Evolutionary conservation across 2,329 filamentous ascomycete genomes (phyloP), one percentile per base, ranked within the genome.

Genomic region (Sporothrix sp.): DNA sequence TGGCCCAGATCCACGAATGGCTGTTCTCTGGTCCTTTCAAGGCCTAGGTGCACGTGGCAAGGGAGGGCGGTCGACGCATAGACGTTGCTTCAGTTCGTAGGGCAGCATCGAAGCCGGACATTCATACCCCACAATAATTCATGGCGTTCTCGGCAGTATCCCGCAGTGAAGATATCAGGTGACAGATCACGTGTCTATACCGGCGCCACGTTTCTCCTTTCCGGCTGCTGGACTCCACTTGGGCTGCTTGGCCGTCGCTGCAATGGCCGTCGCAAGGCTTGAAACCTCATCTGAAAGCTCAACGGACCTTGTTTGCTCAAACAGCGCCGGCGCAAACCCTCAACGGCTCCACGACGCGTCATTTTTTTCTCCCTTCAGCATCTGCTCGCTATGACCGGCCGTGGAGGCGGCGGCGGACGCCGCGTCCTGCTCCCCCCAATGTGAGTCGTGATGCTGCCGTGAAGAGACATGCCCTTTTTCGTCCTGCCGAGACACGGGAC

Each of bases 371-470:
- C 16, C 23, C 11, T 13, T 5, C 5, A 5, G 27, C 30, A 16
- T 9, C 10, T 23, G 7, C 20, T n/a, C 21, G 37, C 14, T 7
- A 81, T 81, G 77, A 76, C 75, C 59, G 78, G 78, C 62, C 75
- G 78, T 61, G 75, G 74, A 60, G 76, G 75, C 63, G 76, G 73
- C 62, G 74, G 76, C 63, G 73, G 74, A 61, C 76, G 77, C 68
- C 75, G 77, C 61, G 76, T 81, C 59, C 64, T 81, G 59, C 69
- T 81, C 50, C 76, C 76, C 52, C 78, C 76, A 35, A 81, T 81
- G 58, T 60, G 47, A 36, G 58, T 43, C 9, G n/a, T n/a, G n/a
- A n/a, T n/a, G n/a, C n/a, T n/a, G n/a, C n/a, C n/a, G n/a, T n/a
- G n/a, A n/a, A n/a, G n/a, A n/a, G n/a, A n/a, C n/a, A n/a, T n/a